phyloP scores from a whole-genome alignment of 2,329 filamentous ascomycete genomes.

The Aspergillus sclerotialis region DNA sequence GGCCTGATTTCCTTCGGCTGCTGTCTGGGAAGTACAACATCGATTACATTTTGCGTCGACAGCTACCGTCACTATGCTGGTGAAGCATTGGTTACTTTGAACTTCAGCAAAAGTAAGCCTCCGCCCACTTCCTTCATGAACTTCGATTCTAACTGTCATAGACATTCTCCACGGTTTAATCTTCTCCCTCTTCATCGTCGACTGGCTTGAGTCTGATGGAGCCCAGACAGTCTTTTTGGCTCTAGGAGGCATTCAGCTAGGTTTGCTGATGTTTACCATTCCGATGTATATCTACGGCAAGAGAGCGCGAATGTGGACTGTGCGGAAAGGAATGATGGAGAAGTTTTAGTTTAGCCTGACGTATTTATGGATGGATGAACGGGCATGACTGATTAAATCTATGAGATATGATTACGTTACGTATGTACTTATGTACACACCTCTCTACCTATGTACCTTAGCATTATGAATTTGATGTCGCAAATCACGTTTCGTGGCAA shows the following conservation, averaged over 20 bases:
- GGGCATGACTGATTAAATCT: neutral
- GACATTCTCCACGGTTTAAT: conserved; percentile 82
- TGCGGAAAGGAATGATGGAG: conserved; percentile 79
- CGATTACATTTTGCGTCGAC: conserved; percentile 91
- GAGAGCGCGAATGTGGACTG: conserved; percentile 88
- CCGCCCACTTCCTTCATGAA: neutral
- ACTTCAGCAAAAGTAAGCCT: conserved; percentile 73
- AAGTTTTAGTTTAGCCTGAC: conserved; percentile 45
- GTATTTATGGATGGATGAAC: neutral
- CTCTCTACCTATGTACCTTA: too few species aligned
- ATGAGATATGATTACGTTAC: too few species aligned
- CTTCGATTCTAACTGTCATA: conserved; percentile 12
- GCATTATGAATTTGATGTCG: too few species aligned
- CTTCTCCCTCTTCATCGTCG: conserved; percentile 80
- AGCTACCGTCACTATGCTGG: conserved; percentile 89
- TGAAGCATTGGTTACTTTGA: conserved; percentile 87
- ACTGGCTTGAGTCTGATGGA: conserved; percentile 72
- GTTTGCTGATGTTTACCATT: conserved; percentile 65
- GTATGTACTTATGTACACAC: too few species aligned
- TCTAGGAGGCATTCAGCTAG: conserved; percentile 78
- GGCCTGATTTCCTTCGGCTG: conserved; percentile 89
- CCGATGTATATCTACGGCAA: conserved; percentile 96
- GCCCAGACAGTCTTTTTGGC: conserved; percentile 72
- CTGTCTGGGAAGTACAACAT: conserved; percentile 78
- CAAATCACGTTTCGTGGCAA: too few species aligned